A percentile compares a stretch with the other conserved stretches of the same genome.
phyloP scores from a whole-genome alignment of 768 basidiomycete species.

The Russula brevipes region DNA sequence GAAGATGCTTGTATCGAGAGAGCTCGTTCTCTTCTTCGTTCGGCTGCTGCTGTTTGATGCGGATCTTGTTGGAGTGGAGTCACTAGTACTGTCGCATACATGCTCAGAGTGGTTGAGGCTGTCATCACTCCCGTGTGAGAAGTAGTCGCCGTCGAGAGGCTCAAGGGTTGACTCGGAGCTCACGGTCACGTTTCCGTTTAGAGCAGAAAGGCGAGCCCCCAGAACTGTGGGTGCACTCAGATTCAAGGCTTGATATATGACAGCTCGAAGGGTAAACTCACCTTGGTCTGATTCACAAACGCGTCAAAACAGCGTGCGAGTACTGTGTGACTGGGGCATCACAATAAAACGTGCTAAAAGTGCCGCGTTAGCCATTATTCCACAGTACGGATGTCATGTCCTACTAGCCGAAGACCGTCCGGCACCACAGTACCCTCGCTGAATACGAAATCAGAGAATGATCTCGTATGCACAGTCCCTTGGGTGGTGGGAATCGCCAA shows the following conservation, averaged over 20 bases:
- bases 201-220: neutral
- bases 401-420: neutral
- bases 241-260: neutral
- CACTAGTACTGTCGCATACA: conserved; percentile 48
- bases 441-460: neutral
- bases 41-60: conserved; percentile 73
- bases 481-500: conserved; percentile 10
- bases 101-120: conserved; percentile 16
- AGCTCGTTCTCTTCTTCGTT: conserved; percentile 93
- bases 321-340: neutral
- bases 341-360: neutral
- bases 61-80: conserved; percentile 89
- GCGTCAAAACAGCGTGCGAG: neutral
- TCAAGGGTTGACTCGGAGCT: neutral
- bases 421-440: neutral
- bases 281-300: neutral
- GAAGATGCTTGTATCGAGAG: conserved; percentile 83
- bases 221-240: neutral
- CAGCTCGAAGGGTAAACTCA: neutral
- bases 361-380: neutral
- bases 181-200: neutral
- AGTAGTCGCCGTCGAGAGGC: neutral
- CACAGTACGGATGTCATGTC: too few species aligned
- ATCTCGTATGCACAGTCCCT: neutral
- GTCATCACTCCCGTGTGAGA: too few species aligned